Evolutionary conservation across 768 basidiomycete genomes (phyloP), one percentile per base, ranked within the genome.

Genomic region (Psilocybe subaeruginosa): DNA sequence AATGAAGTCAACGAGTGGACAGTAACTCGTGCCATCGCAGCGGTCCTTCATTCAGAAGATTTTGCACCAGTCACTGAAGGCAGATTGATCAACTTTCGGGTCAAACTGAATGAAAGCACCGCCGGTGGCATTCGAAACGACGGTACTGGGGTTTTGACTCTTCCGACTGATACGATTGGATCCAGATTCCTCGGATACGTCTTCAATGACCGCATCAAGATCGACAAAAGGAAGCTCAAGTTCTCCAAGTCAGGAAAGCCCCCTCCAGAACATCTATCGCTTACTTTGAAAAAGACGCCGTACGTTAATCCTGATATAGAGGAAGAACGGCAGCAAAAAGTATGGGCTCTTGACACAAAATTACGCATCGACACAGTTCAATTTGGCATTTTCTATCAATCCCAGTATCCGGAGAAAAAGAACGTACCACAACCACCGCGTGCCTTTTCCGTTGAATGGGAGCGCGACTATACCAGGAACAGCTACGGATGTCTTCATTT

Each of bases 401-500:
- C 74, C 7, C 68, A 62, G 35, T 73, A 78, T 68, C 70, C 74
- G 39, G 39, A 65, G 37, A 65, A 58, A 64, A 68, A 70, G 55
- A 56, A 70, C 67, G 67, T 63, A 7, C 74, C 68, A 7, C 72
- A 73, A 47, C 66, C 66, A 16, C 72, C 79, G 16, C 82, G 86
- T 8, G 76, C 79, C 2, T 93, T 90, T 70, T 92, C 90, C 0
- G 74, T 86, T 3, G 92, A 93, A 72, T 91, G 86, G 82, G 83
- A 89, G 57, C 73, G 79, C 43, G 75, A 84, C 45, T 86, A 84
- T 61, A 70, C 74, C 43, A 62, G 66, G 7, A 63, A 77, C 9
- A 80, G 84, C 37, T 77, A 80, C 33, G 89, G 82, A 0, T 80
- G 82, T 70, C 70, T 92, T 17, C 71, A 76, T 33, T 85, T 93